Conservation (phyloP, 345 rosid species). For the Clausena lansium region DNA sequence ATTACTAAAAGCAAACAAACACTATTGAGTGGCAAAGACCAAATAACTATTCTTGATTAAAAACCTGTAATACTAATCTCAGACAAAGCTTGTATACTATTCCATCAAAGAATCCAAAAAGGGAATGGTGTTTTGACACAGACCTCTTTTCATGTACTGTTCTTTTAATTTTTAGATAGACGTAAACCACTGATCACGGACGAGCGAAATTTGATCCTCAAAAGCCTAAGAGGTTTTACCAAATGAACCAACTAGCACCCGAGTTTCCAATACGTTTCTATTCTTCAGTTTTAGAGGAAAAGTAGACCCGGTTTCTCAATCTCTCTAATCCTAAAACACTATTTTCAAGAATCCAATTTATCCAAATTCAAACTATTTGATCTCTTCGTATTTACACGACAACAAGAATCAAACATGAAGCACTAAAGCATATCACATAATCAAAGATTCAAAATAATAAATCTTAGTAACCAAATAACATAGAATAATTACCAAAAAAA, state of each 20-base stretch:
- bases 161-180: too few species aligned
- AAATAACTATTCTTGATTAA: neutral
- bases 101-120: neutral
- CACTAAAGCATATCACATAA: neutral
- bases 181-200: neutral
- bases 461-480: neutral
- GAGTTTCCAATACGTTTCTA: neutral
- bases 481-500: neutral
- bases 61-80: neutral
- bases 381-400: neutral
- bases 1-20: neutral
- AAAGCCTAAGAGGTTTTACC: neutral
- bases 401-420: neutral
- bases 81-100: neutral
- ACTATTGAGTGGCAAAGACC: neutral
- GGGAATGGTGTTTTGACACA: neutral
- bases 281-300: too few species aligned
- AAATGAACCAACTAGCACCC: neutral
- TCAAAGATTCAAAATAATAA: neutral
- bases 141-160: too few species aligned
- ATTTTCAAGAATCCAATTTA: neutral
- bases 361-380: neutral
- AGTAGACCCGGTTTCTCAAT: too few species aligned
- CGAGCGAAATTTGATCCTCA: neutral
- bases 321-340: neutral